These are phyloP conservation scores for Termitomyces sp. DNA, from an alignment of 768 basidiomycete genomes.

Conservation along the genomic window DNA sequence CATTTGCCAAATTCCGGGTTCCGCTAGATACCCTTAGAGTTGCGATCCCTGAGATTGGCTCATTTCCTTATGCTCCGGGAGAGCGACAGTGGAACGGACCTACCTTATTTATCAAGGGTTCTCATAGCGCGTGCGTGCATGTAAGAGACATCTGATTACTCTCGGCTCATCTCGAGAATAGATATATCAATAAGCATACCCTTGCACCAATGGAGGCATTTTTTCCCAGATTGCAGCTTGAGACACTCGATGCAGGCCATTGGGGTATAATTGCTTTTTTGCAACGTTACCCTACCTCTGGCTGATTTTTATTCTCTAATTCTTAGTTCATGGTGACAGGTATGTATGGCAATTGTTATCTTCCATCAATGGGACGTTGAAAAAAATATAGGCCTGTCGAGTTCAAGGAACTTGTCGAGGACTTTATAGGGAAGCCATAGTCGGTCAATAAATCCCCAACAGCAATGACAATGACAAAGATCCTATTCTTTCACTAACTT, in stretches of 20 bases:
- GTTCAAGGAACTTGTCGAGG: conserved; percentile 32
- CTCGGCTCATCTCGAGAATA: conserved; percentile 15
- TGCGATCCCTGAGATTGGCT: conserved; percentile 60
- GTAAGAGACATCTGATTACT: background rate
- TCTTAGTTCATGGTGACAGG: conserved; percentile 71
- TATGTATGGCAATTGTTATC: background rate
- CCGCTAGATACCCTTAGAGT: conserved; percentile 59
- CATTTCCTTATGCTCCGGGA: conserved; percentile 65
- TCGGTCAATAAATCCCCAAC: background rate
- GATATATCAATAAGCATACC: conserved; percentile 74
- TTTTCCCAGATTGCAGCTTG: conserved; percentile 66
- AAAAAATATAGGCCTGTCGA: conserved; percentile 32
- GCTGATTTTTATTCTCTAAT: background rate
- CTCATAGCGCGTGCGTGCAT: conserved; percentile 55
- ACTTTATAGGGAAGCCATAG: conserved; percentile 14
- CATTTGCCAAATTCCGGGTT: conserved; percentile 55
- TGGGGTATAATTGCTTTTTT: conserved; percentile 55
- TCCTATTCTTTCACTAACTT: background rate
- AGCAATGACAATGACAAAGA: background rate
- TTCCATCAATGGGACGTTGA: background rate
- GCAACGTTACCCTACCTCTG: background rate
- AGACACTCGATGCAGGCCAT: conserved; percentile 66
- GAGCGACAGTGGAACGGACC: conserved; percentile 45
- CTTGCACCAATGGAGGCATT: conserved; percentile 52
- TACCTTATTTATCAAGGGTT: conserved; percentile 71